Base-by-base conservation (phyloP, 2,329 filamentous ascomycete species). In the Xylaria sp. region DNA sequence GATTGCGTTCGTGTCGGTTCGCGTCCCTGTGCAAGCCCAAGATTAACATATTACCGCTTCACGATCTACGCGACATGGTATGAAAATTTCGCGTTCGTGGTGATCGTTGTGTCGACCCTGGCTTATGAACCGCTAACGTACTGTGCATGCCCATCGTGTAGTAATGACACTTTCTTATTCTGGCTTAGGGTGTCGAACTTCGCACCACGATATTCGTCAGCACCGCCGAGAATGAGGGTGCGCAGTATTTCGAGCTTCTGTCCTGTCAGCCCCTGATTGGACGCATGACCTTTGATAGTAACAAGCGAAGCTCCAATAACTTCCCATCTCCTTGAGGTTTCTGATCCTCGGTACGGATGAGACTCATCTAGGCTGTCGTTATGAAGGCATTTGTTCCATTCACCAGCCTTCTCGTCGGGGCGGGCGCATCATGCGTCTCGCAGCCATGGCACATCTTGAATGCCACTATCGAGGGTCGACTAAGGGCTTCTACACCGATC, bases 401-500 rank as follows among this genome's bases (percentile, higher is more conserved):
- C 33, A 33, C 50, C 43, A 37, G 17, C 25, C 50, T 65, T 47
- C 23, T 62, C 38, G 43, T 23, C 11, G 59, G 49, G 19, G 59
- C 19, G 9, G 40, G 38, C 46, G 62, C 46, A 8, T 58, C 50
- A 43, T 43, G 12, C 23, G 25, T 45, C 19, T 47, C 59, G 14
- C 58, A 55, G 42, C 25, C 54, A 47, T 68, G 64, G 66, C 42
- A 56, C 4, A 35, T 35, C n/a, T 57, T 69, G 12, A 73, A 72
- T 37, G 53, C 54, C 17, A 70, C 68, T 2, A 61, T 73, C 5
- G 57, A 51, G 11, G 71, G 71, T 12, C 69, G 67, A 12, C 40
- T 73, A 53, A 21, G 61, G 21, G n/a, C 21, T 33, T 56, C 57
- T 15, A 43, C 42, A 17, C 73, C 72, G 5, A 57, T 75, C n/a